Evolutionary conservation across 2,329 filamentous ascomycete genomes (phyloP), one percentile per base, ranked within the genome.

Genomic region (Diplodia mutila): DNA sequence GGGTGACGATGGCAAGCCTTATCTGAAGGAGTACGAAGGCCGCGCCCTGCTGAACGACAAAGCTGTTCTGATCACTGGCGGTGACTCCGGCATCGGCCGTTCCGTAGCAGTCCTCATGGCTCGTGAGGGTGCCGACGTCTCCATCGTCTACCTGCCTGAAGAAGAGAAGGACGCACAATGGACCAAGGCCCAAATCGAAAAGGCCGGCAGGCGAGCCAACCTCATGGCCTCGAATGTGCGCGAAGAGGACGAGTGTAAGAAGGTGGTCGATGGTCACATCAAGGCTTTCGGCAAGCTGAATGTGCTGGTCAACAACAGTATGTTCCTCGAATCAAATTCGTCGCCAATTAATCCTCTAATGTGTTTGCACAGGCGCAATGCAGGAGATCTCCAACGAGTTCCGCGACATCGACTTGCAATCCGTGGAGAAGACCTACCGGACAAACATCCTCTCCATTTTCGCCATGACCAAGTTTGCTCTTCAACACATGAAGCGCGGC

Each of bases 81-180:
- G 71, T 12, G 74, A 75, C 18, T 69, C 70, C 5, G 74, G 74
- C 1, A 75, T 77, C 27, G 74, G 75, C 25, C 72, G 85, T 11
- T 79, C 85, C 0, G 80, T 86, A 1, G 85, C 85, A 0, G 79
- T 87, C 0, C 75, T 88, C 2, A 86, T 86, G 75, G 86, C 86
- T 0, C 80, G 84, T 9, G 86, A 89, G 72, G 86, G 86, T 1
- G 85, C 86, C 16, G 83, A 87, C 69, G 78, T 87, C 54, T 84
- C 80, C 27, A 86, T 88, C 68, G 81, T 84, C 18, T 85, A 87
- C 70, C 80, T 87, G 1, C 83, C 84, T 2, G 82, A 85, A 32
- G 86, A 89, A 76, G 78, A 88, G 69, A 73, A 80, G 23, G 86
- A 88, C 66, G 86, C 86, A 0, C 76, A 87, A 61, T 80, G 82